phyloP scores from a whole-genome alignment of 345 rosid species.

The Salix udensis region DNA sequence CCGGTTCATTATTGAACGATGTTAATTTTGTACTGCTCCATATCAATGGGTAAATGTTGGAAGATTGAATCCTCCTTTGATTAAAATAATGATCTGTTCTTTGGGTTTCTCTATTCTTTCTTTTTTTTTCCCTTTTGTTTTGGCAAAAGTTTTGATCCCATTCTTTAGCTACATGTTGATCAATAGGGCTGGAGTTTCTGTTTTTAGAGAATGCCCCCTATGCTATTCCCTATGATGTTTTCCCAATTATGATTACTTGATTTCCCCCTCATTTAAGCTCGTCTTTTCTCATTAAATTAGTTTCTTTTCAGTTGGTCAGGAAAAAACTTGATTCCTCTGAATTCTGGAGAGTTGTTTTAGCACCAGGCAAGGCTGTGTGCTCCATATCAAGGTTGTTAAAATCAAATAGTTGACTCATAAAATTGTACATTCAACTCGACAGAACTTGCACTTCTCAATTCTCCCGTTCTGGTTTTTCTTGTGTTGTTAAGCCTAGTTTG shows the following conservation, averaged over 20 bases:
- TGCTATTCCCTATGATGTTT: neutral
- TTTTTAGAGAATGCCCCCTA: neutral
- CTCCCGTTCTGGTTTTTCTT: too few relatives aligned
- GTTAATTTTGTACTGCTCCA: neutral
- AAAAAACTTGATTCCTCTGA: neutral
- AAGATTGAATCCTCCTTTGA: conserved; percentile 11
- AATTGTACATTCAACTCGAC: too few relatives aligned
- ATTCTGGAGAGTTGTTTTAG: neutral
- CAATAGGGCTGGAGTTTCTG: neutral
- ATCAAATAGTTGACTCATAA: too few relatives aligned
- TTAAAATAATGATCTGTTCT: conserved; percentile 11
- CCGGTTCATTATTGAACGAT: neutral
- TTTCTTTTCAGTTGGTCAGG: neutral
- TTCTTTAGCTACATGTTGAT: neutral
- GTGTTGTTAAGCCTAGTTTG: too few relatives aligned
- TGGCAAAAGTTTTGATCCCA: neutral
- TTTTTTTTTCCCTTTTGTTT: neutral
- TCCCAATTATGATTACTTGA: neutral
- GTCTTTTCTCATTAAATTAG: neutral
- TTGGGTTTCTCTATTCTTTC: neutral
- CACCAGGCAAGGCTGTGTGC: neutral
- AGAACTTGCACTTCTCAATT: too few relatives aligned
- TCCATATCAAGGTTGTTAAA: too few relatives aligned
- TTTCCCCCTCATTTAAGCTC: neutral
- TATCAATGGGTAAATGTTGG: conserved; percentile 5